Conservation (phyloP, 768 basidiomycete species). For the Pisolithus marmoratus region DNA sequence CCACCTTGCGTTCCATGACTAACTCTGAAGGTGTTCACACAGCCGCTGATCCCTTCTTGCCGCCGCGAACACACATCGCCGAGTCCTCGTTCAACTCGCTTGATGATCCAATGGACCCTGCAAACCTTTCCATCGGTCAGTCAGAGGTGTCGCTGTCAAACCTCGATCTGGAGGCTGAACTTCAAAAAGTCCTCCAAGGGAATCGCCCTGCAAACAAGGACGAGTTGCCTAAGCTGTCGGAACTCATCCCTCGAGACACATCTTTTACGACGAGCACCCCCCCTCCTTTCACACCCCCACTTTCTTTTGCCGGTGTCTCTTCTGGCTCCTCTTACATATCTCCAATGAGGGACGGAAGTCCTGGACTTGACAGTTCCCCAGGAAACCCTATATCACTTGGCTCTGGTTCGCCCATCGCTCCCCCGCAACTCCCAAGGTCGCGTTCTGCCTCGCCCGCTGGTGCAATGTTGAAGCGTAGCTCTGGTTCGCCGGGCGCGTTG, state of each 20-base stretch:
- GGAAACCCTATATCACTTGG: conserved; percentile 3
- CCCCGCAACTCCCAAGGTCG: neutral
- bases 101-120: conserved; percentile 24
- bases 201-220: conserved; percentile 8
- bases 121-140: conserved; percentile 31
- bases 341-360: conserved; percentile 5
- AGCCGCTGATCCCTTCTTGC: conserved; percentile 19
- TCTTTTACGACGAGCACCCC: conserved; percentile 25
- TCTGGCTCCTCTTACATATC: conserved; percentile 14
- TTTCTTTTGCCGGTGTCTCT: conserved; percentile 11
- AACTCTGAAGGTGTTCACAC: conserved; percentile 9
- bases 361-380: neutral
- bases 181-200: conserved; percentile 16
- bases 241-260: conserved; percentile 16
- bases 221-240: conserved; percentile 18
- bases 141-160: conserved; percentile 32
- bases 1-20: neutral
- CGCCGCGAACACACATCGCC: conserved; percentile 6
- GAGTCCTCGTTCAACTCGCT: conserved; percentile 25
- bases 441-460: conserved; percentile 10
- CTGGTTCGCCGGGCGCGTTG: conserved; percentile 15
- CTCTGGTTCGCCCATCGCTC: neutral
- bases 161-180: conserved; percentile 27
- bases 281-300: conserved; percentile 15
- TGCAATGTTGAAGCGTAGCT: conserved; percentile 7